Evolutionary conservation across 768 basidiomycete genomes (phyloP).

Genomic region (Podaxis sp.): DNA sequence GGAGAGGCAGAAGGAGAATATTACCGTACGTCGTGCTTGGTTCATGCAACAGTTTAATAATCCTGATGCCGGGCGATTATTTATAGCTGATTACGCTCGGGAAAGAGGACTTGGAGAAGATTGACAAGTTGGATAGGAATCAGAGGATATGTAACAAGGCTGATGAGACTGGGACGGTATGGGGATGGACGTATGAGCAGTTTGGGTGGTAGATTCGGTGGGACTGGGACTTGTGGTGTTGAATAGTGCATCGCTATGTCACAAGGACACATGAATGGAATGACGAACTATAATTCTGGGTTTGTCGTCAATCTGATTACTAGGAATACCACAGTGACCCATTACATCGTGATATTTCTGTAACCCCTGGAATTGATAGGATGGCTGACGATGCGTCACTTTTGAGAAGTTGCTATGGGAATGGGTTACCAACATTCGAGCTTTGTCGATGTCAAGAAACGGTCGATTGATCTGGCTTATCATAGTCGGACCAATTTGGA

Average conservation of each 20-base stretch:
- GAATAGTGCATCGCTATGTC: not conserved
- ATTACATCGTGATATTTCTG: no score
- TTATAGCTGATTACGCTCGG: not conserved
- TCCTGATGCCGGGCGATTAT: no score
- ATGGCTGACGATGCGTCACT: no score
- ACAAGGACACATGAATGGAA: not conserved
- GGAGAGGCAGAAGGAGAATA: conserved; percentile 45
- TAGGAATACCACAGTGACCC: no score
- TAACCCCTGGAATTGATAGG: no score
- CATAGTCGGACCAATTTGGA: no score
- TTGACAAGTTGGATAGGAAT: conserved; percentile 4
- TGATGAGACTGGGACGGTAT: not conserved
- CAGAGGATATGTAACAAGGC: conserved; percentile 5
- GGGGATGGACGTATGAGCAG: conserved; percentile 7
- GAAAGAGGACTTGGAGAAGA: conserved; percentile 1
- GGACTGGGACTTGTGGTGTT: not conserved
- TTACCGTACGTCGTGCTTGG: conserved; percentile 29
- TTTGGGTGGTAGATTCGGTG: not conserved
- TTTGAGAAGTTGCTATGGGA: no score
- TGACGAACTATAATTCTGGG: fast-evolving
- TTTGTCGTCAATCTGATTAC: no score
- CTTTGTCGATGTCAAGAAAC: no score
- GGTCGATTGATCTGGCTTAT: no score
- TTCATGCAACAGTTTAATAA: no score
- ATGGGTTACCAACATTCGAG: no score